These are phyloP conservation scores for Hypoxylon intermedium DNA, from an alignment of 495 filamentous ascomycete species.

Conservation along the genomic window DNA sequence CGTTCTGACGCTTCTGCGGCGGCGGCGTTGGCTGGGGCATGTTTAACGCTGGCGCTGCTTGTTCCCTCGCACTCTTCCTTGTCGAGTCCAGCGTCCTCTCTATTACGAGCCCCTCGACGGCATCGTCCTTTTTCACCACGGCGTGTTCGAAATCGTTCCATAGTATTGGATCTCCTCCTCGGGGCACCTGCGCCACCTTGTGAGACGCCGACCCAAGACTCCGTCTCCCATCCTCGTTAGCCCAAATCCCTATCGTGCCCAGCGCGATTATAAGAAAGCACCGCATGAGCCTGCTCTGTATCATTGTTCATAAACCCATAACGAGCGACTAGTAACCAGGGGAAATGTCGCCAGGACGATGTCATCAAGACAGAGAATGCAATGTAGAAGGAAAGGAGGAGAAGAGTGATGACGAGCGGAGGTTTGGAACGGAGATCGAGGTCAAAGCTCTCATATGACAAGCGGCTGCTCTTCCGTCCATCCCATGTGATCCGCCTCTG, in stretches of 20 bases:
- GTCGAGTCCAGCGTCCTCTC: constrained; percentile 25
- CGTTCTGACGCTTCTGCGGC: constrained; percentile 46
- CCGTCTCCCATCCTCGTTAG: constrained; percentile 26
- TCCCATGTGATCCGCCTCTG: constrained; percentile 18
- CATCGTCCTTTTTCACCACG: constrained; percentile 13
- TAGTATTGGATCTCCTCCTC: constrained; percentile 1
- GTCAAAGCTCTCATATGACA: constrained; percentile 39
- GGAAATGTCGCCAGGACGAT: constrained; percentile 28
- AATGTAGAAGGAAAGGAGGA: constrained; percentile 17
- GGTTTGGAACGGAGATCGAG: constrained; percentile 25
- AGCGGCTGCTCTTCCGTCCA: constrained; percentile 2
- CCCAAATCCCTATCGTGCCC: constrained; percentile 39
- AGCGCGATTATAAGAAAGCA: constrained; percentile 38
- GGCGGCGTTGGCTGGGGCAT: constrained; percentile 33
- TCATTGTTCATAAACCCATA: constrained; percentile 42
- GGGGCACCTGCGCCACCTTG: constrained; percentile 5
- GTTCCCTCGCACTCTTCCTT: constrained; percentile 20
- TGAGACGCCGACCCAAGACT: background rate
- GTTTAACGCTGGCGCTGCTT: constrained; percentile 24
- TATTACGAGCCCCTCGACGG: constrained; percentile 10
- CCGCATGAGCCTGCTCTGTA: constrained; percentile 40
- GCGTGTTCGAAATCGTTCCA: constrained; percentile 16
- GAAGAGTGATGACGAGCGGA: constrained; percentile 1
- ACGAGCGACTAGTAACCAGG: constrained; percentile 15
- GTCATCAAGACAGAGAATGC: constrained; percentile 24